Base-by-base conservation (phyloP, 1,139 yeast genomes). In the Saccharomyces hybrid region DNA sequence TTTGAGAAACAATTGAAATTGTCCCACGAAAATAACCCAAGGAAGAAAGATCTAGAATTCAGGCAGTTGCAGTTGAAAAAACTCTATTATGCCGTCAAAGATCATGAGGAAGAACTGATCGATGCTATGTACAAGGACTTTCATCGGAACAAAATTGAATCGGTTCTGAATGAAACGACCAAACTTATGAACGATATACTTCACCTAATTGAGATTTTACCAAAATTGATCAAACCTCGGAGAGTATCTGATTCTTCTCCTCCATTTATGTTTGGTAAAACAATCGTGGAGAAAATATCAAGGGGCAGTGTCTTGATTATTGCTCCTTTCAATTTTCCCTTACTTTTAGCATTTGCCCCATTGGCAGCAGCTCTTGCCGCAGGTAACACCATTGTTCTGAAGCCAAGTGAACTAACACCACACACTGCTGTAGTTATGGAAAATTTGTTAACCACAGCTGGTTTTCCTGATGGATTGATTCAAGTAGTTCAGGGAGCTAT, bases 311-410 rank as follows among this genome's bases (percentile, higher is more conserved):
- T 87, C 2, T 76, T 90, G 59, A 75, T 91, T 54, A 82, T 90
- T 53, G 74, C 90, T 1, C 96, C 98, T 0, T 91, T 88, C 79
- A 91, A 91, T 72, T 93, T 85, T 69, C 99, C 99, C 0, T 70
- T 88, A 53, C 60, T 80, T 47, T 73, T 91, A 59, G 66, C 88
- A 0, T 60, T 90, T 28, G 75, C 81, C 14, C 90, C 97, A 0
- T 66, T 91, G 20, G 77, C 84, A 44, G 89, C 89, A 32, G 96
- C 96, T 1, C 74, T 93, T 62, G 90, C 96, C 1, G 90, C 86
- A 23, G 98, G 98, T 25, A 91, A 91, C 69, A 77, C 84, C 7
- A 95, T 88, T 29, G 82, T 88, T 26, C 73, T 87, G 64, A 91
- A 91, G 69, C 95, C 89, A 34, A 80, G 88, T 41, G 98, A 93